Percentiles rank a stretch among this genome's conserved stretches.
These are phyloP conservation scores for Zalerion maritima DNA, from an alignment of 495 filamentous ascomycete species.

Conservation along the genomic window DNA sequence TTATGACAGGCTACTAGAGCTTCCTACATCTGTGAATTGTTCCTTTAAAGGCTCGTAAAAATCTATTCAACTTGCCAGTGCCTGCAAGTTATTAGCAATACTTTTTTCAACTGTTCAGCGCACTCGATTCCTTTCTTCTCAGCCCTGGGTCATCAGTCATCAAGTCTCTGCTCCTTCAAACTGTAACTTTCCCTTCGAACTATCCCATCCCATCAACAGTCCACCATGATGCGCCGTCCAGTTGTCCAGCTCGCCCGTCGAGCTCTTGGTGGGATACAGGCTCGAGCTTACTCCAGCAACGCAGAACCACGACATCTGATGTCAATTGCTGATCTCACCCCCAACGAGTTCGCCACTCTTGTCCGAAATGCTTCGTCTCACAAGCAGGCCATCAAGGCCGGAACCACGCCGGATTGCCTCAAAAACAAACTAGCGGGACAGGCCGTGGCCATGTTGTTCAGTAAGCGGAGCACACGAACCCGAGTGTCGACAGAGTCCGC, in stretches of 20 bases:
- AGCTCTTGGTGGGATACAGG: constrained; percentile 8
- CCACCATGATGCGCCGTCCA: constrained; percentile 13
- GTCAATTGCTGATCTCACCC: constrained; percentile 72
- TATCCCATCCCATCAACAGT: too few relatives aligned
- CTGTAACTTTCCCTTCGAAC: too few relatives aligned
- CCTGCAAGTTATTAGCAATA: too few relatives aligned
- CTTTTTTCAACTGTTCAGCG: too few relatives aligned
- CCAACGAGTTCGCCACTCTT: constrained; percentile 63
- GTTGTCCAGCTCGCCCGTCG: constrained; percentile 6
- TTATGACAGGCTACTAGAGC: too few relatives aligned
- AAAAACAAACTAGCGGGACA: constrained; percentile 45
- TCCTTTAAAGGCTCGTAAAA: too few relatives aligned
- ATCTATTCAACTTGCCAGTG: too few relatives aligned
- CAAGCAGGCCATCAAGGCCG: constrained; percentile 66
- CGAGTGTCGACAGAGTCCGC: constrained; percentile 86
- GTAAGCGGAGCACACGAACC: constrained; percentile 84
- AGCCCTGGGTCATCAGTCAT: too few relatives aligned
- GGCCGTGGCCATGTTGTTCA: constrained; percentile 91
- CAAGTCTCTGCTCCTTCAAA: too few relatives aligned
- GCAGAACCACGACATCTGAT: constrained; percentile 65
- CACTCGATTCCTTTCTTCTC: too few relatives aligned
- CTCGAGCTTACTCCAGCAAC: constrained; percentile 16
- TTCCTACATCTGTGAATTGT: too few relatives aligned
- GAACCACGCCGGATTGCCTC: constrained; percentile 42
- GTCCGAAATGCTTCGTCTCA: constrained; percentile 64